Percentiles rank a stretch among this genome's conserved stretches.
Evolutionary conservation across 306 rosid genomes (phyloP).

Genomic region (Coriaria nepalensis): DNA sequence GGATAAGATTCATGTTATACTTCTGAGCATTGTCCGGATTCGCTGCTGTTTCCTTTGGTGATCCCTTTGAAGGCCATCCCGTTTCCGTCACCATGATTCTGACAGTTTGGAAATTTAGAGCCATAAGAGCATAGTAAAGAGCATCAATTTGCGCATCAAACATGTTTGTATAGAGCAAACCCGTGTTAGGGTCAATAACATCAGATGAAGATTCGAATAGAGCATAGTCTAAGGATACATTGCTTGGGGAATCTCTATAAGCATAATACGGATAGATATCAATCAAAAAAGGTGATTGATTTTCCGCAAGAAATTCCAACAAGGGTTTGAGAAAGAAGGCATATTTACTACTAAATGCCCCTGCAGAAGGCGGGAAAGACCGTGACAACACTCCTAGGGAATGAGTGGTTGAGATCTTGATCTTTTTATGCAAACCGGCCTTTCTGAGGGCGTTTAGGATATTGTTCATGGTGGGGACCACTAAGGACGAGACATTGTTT

Average conservation of each 20-base stretch:
- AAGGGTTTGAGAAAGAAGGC: conserved; percentile 83
- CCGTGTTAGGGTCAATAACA: conserved; percentile 94
- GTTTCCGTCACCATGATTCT: conserved; percentile 90
- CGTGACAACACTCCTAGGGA: conserved; percentile 91
- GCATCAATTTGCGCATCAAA: conserved; percentile 98
- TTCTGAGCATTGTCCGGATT: conserved; percentile 65
- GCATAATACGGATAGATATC: conserved; percentile 97
- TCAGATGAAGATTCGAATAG: conserved; percentile 75
- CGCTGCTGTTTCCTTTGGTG: conserved; percentile 87
- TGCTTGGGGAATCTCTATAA: conserved; percentile 63
- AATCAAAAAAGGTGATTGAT: conserved; percentile 89
- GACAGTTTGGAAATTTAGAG: conserved; percentile 74
- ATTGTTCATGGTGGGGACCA: conserved; percentile 90
- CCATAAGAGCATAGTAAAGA: conserved; percentile 77
- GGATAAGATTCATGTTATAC: conserved; percentile 48
- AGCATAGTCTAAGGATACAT: conserved; percentile 74
- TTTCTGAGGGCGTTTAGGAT: conserved; percentile 68
- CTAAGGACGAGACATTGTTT: conserved; percentile 47
- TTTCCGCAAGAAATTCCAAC: conserved; percentile 92
- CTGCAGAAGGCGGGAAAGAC: conserved; percentile 95
- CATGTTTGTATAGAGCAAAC: conserved; percentile 86
- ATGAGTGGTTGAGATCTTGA: conserved; percentile 82
- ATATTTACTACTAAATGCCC: conserved; percentile 79
- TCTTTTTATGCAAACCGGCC: conserved; percentile 67
- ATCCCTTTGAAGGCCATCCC: conserved; percentile 98